Evolutionary conservation across 2,329 filamentous ascomycete species (phyloP), one percentile per base, ranked within the genome.

Genomic region (Diaporthe capsici): DNA sequence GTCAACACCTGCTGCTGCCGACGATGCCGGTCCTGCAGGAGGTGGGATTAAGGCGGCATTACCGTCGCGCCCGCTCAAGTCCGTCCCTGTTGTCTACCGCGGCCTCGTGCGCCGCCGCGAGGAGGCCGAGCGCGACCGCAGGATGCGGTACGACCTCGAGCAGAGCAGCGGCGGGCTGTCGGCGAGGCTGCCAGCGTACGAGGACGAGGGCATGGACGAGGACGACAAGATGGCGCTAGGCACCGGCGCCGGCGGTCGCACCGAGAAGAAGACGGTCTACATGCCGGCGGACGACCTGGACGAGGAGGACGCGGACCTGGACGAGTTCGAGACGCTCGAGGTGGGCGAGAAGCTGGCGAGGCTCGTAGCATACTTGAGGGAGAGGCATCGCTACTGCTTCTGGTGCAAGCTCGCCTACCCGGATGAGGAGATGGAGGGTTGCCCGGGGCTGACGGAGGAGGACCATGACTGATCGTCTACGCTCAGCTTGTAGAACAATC

Each of bases 371-470:
- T 92, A 94, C 83, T 83, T 99, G 72, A 90, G 97, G 51, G 87
- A 91, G 67, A 90, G 90, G 81, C 91, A 95, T 81, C 85, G 88
- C 60, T 99, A 99, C 82, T 99, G 97, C 85, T 98, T 98, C 82
- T 99, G 96, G 94, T 99, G 97, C 85, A 98, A 98, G 83, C 94
- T 90, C 84, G 87, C 87, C 71, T 99, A 98, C 82, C 90, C 92
- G 0, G 92, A 95, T 81, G 86, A 86, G 49, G 84, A 86, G 49
- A 92, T 98, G 93, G 95, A 97, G 17, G 96, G 94, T 0, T 99
- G 97, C 87, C 96, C 97, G 0, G 97, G 97, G 0, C 74, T 93
- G 49, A 94, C 92, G 0, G 97, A 98, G 84, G 95, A 98, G 81
- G 96, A 98, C 80, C 91, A 93, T 77, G 91, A 93, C 79, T 90